Evolutionary conservation across 495 filamentous ascomycete species (phyloP).

Genomic region (Monascus purpureus): DNA sequence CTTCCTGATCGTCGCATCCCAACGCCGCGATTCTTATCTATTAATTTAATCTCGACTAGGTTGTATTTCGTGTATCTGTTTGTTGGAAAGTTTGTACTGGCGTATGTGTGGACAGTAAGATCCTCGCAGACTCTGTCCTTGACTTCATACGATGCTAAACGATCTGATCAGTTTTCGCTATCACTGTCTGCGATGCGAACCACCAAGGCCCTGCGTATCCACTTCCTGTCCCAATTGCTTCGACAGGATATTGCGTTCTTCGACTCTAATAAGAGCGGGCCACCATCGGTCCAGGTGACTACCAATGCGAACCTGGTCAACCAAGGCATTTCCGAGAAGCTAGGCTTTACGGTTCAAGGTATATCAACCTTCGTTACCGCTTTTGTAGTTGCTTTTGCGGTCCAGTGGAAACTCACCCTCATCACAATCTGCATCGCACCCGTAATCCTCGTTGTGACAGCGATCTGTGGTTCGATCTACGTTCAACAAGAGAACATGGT

Average conservation of each 20-base stretch:
- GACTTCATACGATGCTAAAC: slow-evolving; percentile 2
- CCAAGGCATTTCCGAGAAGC: slow-evolving; percentile 32
- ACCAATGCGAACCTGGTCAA: slow-evolving; percentile 29
- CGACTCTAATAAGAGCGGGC: slow-evolving; percentile 6
- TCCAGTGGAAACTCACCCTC: slow-evolving; percentile 29
- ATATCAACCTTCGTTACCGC: slow-evolving; percentile 30
- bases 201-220: slow-evolving; percentile 11
- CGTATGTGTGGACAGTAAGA: slow-evolving; percentile 11
- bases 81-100: slow-evolving; percentile 14
- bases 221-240: slow-evolving; percentile 10
- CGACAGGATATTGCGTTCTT: slow-evolving; percentile 17
- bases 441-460: slow-evolving; percentile 17
- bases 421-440: slow-evolving; percentile 17
- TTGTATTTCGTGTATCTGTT: slow-evolving; percentile 25
- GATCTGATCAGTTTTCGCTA: neutral
- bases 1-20: no score
- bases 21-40: no score
- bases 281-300: slow-evolving; percentile 20
- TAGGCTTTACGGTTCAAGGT: slow-evolving; percentile 25
- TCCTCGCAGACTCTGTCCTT: neutral
- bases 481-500: slow-evolving; percentile 10
- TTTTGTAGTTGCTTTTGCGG: slow-evolving; percentile 28
- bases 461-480: slow-evolving; percentile 3
- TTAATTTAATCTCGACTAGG: slow-evolving; percentile 3
- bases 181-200: slow-evolving; percentile 14